phyloP scores from a whole-genome alignment of 2,329 filamentous ascomycete species.

The Paecilomyces sp. region DNA sequence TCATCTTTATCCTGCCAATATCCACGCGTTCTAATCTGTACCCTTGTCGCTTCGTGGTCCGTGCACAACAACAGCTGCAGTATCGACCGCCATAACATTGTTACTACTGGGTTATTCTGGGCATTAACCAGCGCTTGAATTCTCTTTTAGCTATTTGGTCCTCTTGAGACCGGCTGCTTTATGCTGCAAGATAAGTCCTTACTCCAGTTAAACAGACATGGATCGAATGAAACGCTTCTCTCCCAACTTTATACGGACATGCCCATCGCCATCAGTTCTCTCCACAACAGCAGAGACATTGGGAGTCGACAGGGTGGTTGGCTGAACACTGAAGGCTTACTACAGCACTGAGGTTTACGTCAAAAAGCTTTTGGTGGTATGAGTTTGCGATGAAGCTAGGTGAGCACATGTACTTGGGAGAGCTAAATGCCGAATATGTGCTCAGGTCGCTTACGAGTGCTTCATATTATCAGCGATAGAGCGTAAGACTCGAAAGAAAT shows the following conservation, averaged over 20 bases:
- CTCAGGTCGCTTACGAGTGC: not conserved
- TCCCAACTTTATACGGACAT: not conserved
- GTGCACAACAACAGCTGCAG: not conserved
- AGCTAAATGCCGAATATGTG: not conserved
- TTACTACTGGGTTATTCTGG: too few species aligned
- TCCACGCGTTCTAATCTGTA: not conserved
- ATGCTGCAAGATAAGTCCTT: not conserved
- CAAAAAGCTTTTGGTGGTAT: not conserved
- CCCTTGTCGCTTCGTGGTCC: not conserved
- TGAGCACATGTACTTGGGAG: not conserved
- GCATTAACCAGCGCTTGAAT: too few species aligned
- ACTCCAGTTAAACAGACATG: not conserved
- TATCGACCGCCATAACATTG: not conserved
- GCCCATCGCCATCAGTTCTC: too few species aligned
- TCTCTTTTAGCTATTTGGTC: too few species aligned
- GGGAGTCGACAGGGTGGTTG: constrained; percentile 33
- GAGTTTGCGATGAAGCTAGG: not conserved
- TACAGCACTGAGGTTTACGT: constrained; percentile 13
- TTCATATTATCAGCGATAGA: not conserved
- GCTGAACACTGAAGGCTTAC: constrained; percentile 35
- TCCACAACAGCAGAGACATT: constrained; percentile 5
- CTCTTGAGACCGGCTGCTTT: not conserved
- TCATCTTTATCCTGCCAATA: not conserved
- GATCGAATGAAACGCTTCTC: not conserved
- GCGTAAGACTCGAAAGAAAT: not conserved